Evolutionary conservation across 169 alveolate genomes (phyloP).

Genomic region (Plasmodium inui): DNA sequence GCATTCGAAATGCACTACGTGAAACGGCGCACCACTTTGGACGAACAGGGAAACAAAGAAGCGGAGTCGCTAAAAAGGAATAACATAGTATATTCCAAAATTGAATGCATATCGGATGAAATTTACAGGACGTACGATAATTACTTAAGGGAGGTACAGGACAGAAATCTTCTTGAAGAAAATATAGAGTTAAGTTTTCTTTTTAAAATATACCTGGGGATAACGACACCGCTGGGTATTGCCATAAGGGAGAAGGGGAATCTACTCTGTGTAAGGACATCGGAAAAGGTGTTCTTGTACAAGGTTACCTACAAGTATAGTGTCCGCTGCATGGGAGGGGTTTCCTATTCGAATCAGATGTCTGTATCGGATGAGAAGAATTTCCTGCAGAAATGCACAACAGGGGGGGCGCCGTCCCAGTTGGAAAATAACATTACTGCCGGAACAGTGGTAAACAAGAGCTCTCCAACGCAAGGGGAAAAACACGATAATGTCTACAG

Average conservation of each 20-base stretch:
- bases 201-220: slow-evolving; percentile 64
- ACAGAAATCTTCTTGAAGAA: neutral
- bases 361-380: neutral
- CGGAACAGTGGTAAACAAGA: neutral
- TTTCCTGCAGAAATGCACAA: neutral
- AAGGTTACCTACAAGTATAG: slow-evolving; percentile 44
- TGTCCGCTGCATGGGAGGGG: neutral
- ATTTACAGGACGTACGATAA: slow-evolving; percentile 7
- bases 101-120: slow-evolving; percentile 21
- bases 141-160: slow-evolving; percentile 1
- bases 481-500: neutral
- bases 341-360: neutral
- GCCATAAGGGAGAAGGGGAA: slow-evolving; percentile 72
- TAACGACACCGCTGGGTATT: slow-evolving; percentile 50
- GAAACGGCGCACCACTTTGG: neutral
- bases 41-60: neutral
- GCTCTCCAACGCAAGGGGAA: too few species aligned
- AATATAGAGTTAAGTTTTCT: slow-evolving; percentile 49
- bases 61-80: slow-evolving; percentile 1
- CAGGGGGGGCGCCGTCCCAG: neutral
- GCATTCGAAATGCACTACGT: slow-evolving; percentile 41
- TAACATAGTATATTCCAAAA: slow-evolving; percentile 8
- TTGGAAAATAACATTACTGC: neutral
- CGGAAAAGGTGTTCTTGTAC: slow-evolving; percentile 57
- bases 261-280: slow-evolving; percentile 43